Conservation (phyloP, 805 yeast genomes). For the Saturnispora halmiae region DNA sequence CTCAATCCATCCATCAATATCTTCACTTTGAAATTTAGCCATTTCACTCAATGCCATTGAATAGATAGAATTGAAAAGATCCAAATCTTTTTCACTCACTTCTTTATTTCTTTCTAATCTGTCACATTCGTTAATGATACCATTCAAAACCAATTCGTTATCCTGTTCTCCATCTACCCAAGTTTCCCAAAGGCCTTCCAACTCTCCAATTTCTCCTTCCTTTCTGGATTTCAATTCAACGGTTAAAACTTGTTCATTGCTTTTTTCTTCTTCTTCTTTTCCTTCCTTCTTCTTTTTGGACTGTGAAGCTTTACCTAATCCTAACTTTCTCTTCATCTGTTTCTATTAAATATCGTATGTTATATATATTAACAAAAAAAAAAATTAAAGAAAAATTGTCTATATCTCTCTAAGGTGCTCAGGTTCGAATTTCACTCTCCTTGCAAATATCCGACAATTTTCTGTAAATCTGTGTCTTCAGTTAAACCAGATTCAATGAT, state of each 20-base stretch:
- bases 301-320: constrained; percentile 52
- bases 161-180: constrained; percentile 49
- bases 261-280: constrained; percentile 16
- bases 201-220: constrained; percentile 71
- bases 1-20: constrained; percentile 38
- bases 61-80: constrained; percentile 60
- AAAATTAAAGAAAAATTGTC: not conserved
- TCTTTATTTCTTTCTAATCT: constrained; percentile 48
- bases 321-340: constrained; percentile 48
- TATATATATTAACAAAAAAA: not conserved
- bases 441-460: constrained; percentile 12
- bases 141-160: constrained; percentile 61
- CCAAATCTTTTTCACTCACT: constrained; percentile 22
- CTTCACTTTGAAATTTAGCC: constrained; percentile 39
- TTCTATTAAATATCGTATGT: constrained; percentile 1
- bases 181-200: constrained; percentile 63
- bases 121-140: constrained; percentile 90
- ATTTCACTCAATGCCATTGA: constrained; percentile 62
- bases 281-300: constrained; percentile 39
- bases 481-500: constrained; percentile 18
- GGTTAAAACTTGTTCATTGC: constrained; percentile 32
- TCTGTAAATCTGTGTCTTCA: constrained; percentile 11
- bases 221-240: constrained; percentile 68
- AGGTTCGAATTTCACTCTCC: not conserved
- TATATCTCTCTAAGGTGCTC: not conserved